Base-by-base conservation (phyloP, 768 basidiomycete species). In the Xerocomus brunneocitrinus region DNA sequence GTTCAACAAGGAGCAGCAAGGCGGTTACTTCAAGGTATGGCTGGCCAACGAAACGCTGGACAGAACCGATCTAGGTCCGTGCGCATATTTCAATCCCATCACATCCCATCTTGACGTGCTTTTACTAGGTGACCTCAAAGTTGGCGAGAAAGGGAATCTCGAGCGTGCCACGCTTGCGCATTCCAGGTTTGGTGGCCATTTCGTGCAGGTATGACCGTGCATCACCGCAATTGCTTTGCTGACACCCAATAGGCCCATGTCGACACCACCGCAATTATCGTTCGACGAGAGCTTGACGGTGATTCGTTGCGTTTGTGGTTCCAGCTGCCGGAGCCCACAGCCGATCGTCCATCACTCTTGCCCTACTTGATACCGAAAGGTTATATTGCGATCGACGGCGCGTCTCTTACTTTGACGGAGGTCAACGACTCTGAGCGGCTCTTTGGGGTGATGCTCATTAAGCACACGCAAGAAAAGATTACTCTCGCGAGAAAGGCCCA, bases 121-220 rank as follows among this genome's bases (percentile, higher is more conserved):
- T 50, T 54, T 38, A 24, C 47, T 59, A 95, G 93, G 94, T 31
- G 84, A 91, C 62, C 76, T 89, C 50, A 79, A 76, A 58, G 81
- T 84, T 16, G 91, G 90, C 19, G 85, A 91, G 58, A 78, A 84
- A 61, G 80, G 98, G 43, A 98, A 98, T 68, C 77, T 95, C 36
- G 97, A 99, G 74, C 82, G 97, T 47, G 97, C 97, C 3, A 93
- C 98, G 91, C 85, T 83, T 22, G 85, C 87, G 5, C 89, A 94
- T 73, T 84, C 82, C 16, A 78, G 95, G 52, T 97, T 98, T 63
- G 97, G 97, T 27, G 97, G 97, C 10, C 97, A 99, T 67, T 94
- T 95, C 66, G 97, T 99, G 22, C 95, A 98, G 82, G 94, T 91
- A 63, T 51, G 76, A 10, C 7, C 19, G 8, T 32, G 22, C 8